Evolutionary conservation across 768 basidiomycete species (phyloP).

Genomic region (Serendipita sp.): DNA sequence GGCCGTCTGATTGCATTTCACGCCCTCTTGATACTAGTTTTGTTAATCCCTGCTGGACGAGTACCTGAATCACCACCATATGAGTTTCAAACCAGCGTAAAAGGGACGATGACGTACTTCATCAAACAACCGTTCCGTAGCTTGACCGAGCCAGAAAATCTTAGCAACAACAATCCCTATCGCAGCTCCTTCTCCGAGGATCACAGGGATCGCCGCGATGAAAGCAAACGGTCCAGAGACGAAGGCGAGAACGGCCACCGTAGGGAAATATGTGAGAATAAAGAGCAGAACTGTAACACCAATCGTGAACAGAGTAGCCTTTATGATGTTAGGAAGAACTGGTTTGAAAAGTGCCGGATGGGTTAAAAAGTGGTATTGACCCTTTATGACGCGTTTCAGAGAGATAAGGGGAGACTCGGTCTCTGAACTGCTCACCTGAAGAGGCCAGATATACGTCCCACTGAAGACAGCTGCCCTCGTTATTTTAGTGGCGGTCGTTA

Average conservation of each 20-base stretch:
- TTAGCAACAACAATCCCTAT: slow-evolving; percentile 29
- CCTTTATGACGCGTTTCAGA: background rate
- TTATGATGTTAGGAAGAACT: background rate
- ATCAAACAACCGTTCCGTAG: slow-evolving; percentile 32
- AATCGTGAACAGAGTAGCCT: slow-evolving; percentile 6
- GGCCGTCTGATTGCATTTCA: slow-evolving; percentile 18
- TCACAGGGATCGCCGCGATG: slow-evolving; percentile 30
- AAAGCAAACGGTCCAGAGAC: slow-evolving; percentile 51
- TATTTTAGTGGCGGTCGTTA: background rate
- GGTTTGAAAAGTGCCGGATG: background rate
- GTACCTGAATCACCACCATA: slow-evolving; percentile 13
- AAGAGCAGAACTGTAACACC: slow-evolving; percentile 24
- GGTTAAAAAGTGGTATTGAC: background rate
- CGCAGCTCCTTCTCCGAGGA: slow-evolving; percentile 27
- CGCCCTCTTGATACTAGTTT: slow-evolving; percentile 25
- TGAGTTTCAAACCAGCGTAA: background rate
- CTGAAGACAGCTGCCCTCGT: background rate
- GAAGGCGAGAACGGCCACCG: slow-evolving; percentile 43
- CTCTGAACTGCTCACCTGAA: background rate
- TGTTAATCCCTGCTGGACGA: slow-evolving; percentile 26
- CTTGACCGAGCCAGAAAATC: slow-evolving; percentile 28
- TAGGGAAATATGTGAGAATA: slow-evolving; percentile 46
- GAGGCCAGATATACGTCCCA: slow-evolving; percentile 1
- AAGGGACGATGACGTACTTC: slow-evolving; percentile 17
- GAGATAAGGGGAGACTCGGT: background rate